phyloP scores from a whole-genome alignment of 2,329 filamentous ascomycete genomes.

The Fusarium sp. region DNA sequence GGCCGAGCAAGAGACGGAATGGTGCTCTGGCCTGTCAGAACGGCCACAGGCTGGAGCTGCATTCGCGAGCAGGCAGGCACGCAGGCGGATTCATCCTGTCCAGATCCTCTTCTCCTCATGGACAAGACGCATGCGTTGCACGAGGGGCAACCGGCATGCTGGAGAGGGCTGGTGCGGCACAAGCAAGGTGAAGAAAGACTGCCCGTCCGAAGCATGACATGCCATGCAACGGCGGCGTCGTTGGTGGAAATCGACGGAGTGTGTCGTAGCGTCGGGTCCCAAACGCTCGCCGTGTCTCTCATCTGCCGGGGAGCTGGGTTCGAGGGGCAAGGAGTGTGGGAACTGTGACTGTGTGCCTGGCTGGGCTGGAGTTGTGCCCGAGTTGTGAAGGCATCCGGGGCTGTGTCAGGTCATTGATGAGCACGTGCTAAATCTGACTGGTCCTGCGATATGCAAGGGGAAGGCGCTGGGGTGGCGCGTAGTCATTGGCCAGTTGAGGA shows the following conservation, averaged over 20 bases:
- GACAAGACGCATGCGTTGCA: conserved; percentile 2
- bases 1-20: neutral
- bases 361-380: conserved; percentile 20
- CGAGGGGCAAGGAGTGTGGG: neutral
- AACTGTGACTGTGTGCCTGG: conserved; percentile 16
- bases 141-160: conserved; percentile 19
- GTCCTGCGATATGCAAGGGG: conserved; percentile 22
- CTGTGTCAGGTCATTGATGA: conserved; percentile 3
- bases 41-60: neutral
- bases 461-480: neutral
- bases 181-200: conserved; percentile 1
- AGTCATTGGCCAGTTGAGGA: conserved; percentile 23
- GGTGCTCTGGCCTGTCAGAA: neutral
- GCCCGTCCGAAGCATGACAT: conserved; percentile 20
- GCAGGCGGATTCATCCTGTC: neutral
- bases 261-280: conserved; percentile 39
- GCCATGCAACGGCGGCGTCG: conserved; percentile 20
- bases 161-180: conserved; percentile 21
- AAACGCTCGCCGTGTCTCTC: conserved; percentile 42
- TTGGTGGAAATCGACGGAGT: conserved; percentile 29
- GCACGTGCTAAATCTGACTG: conserved; percentile 6
- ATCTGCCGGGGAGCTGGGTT: conserved; percentile 39
- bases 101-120: neutral
- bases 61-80: neutral
- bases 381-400: conserved; percentile 10